These are phyloP conservation scores for Rhododendron ferrugineum DNA, from an alignment of 148 eudicot species.

Conservation along the genomic window DNA sequence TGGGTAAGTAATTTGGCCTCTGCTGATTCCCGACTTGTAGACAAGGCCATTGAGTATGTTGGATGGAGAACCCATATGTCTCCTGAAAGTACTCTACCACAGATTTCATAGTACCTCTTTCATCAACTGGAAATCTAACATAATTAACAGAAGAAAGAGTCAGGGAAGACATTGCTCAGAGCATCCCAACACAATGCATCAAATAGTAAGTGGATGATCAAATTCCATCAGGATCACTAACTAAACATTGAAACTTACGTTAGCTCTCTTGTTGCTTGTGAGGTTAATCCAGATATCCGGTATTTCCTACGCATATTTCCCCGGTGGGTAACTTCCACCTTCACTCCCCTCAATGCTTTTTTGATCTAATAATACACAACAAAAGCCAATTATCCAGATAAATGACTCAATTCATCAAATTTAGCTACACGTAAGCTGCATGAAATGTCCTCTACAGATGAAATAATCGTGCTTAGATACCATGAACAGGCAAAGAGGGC, in stretches of 20 bases:
- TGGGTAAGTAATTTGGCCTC: slow-evolving; percentile 77
- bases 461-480: not conserved
- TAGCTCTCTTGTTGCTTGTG: slow-evolving; percentile 69
- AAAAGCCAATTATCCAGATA: not conserved
- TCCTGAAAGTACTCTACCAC: slow-evolving; percentile 77
- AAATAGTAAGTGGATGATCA: not conserved
- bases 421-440: not conserved
- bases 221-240: not conserved
- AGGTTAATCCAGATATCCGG: slow-evolving; percentile 68
- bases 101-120: slow-evolving; percentile 68
- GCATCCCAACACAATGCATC: not conserved
- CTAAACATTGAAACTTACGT: slow-evolving; percentile 36
- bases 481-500: not conserved
- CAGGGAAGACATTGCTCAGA: not conserved
- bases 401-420: not conserved
- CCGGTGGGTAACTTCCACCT: slow-evolving; percentile 73
- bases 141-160: not conserved
- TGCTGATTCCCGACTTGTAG: slow-evolving; percentile 81
- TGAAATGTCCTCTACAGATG: not conserved
- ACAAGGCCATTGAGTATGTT: slow-evolving; percentile 77
- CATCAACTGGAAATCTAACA: slow-evolving; percentile 75
- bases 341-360: slow-evolving; percentile 70
- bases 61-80: slow-evolving; percentile 68
- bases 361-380: slow-evolving; percentile 50
- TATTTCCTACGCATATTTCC: slow-evolving; percentile 74